Evolutionary conservation across 2,329 filamentous ascomycete species (phyloP), one percentile per base, ranked within the genome.

Genomic region (Xylariales sp.): DNA sequence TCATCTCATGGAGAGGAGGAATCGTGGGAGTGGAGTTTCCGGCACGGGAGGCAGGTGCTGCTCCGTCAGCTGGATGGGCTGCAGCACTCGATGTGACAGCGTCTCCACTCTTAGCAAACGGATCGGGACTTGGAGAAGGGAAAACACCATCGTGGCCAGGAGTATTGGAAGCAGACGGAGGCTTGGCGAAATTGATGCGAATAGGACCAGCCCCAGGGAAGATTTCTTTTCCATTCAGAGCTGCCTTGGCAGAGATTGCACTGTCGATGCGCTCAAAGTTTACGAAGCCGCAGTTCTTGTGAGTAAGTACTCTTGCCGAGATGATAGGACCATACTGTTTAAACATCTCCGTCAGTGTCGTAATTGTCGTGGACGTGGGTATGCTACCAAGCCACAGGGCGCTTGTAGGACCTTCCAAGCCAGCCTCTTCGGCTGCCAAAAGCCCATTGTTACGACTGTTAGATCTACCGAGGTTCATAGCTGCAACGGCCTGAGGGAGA

Each of bases 221-320:
- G 43, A 98, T 96, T 61, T 98, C 93, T 63, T 95, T 96, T 53
- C 89, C 89, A 54, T 97, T 97, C 64, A 95, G 82, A 56, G 83
- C 76, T 12, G 81, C 81, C 60, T 91, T 94, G 13, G 93, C 93
- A 43, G 88, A 82, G 27, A 96, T 83, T 40, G 93, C 93, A 57
- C 88, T 95, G 48, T 97, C 90, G 20, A 93, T 67, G 42, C 80
- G 83, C 63, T 97, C 89, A 55, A 95, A 98, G 63, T 98, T 98
- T 57, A 98, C 91, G 52, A 98, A 98, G 4, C 91, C 93, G 59
- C 93, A 98, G 64, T 95, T 97, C 74, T 98, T 98, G 70, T 98
- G 89, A 1, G 93, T 97, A 44, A 98, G 72, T 5, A 98, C 93
- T 47, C 93, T 79, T 19, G 88, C 91, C 4, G 91, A 96, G 48